Evolutionary conservation across 2,329 filamentous ascomycete species (phyloP), one percentile per base, ranked within the genome.

Genomic region (Ploettnerulaceae sp.): DNA sequence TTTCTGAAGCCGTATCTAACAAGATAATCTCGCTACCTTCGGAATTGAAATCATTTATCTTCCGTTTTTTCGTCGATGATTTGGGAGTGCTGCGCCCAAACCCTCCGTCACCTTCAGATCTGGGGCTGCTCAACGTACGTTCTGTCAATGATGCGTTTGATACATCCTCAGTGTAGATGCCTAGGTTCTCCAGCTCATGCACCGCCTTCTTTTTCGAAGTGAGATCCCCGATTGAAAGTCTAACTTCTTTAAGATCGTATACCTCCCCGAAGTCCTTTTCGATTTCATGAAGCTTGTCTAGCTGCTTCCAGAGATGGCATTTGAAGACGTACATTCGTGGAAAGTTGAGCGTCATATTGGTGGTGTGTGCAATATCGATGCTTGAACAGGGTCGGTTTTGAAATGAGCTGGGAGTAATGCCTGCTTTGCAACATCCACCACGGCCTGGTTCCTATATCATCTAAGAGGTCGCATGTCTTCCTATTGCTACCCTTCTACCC

Each of bases 191-290:
- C 51, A 97, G 69, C 66, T 97, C 91, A 57, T 94, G 82, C 36
- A 77, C 72, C 1, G 88, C 88, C 14, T 91, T 76, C 57, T 80
- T 76, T 54, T 78, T 82, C 45, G 79, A 82, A 0, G 73, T 73
- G 25, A 95, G 74, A 55, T 82, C 87, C 2, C 86, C 89, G 22
- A 97, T 64, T 2, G 95, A 72, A 3, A 96, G 65, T 4, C 77
- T 72, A 1, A 89, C 89, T 64, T 91, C 84, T 11, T 72, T 71
- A 42, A 84, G 71, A 63, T 91, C 78, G 48, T 84, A 82, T 0
- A 87, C 90, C 43, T 93, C 63, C 0, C 69, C 68, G 3, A 94
- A 76, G 17, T 73, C 73, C 20, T 81, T 75, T 61, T 89, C 83
- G 11, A 88, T 63, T 24, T 73, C 66, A 39, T 82, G 77, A 7